These are phyloP conservation scores for Coccinonectria pachysandricola DNA, from an alignment of 2,329 filamentous ascomycete genomes.

Conservation along the genomic window DNA sequence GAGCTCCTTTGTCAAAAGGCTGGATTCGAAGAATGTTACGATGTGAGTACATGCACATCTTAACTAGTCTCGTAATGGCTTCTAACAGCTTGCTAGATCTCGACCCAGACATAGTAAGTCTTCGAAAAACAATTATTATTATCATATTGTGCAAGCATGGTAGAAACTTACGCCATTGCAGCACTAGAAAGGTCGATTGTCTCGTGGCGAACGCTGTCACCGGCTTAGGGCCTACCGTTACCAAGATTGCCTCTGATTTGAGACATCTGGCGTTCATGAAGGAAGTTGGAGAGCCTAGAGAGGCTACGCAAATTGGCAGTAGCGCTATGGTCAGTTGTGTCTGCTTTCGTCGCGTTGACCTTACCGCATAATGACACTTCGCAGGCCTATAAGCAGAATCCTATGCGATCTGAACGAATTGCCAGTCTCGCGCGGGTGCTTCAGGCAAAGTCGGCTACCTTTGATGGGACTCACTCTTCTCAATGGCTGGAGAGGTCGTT, in stretches of 20 bases:
- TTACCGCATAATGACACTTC: too few relatives aligned
- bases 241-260: slow-evolving; percentile 63
- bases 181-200: slow-evolving; percentile 70
- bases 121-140: too few relatives aligned
- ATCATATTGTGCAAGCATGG: too few relatives aligned
- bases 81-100: slow-evolving; percentile 35
- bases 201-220: slow-evolving; percentile 71
- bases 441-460: slow-evolving; percentile 26
- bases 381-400: slow-evolving; percentile 33
- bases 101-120: slow-evolving; percentile 45
- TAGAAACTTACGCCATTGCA: too few relatives aligned
- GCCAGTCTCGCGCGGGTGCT: slow-evolving; percentile 36
- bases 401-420: slow-evolving; percentile 40
- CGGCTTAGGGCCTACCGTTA: slow-evolving; percentile 66
- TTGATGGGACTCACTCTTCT: slow-evolving; percentile 22
- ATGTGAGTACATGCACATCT: slow-evolving; percentile 5
- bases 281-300: slow-evolving; percentile 78
- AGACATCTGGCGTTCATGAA: slow-evolving; percentile 66
- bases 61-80: too few relatives aligned
- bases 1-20: slow-evolving; percentile 43
- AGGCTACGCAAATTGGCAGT: slow-evolving; percentile 66
- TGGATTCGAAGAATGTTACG: slow-evolving; percentile 41
- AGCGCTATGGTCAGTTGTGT: slow-evolving; percentile 37
- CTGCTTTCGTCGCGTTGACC: too few relatives aligned
- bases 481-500: slow-evolving; percentile 57